phyloP scores from a whole-genome alignment of 1,284 basidiomycete genomes.

The Sphaerobolus stellatus region DNA sequence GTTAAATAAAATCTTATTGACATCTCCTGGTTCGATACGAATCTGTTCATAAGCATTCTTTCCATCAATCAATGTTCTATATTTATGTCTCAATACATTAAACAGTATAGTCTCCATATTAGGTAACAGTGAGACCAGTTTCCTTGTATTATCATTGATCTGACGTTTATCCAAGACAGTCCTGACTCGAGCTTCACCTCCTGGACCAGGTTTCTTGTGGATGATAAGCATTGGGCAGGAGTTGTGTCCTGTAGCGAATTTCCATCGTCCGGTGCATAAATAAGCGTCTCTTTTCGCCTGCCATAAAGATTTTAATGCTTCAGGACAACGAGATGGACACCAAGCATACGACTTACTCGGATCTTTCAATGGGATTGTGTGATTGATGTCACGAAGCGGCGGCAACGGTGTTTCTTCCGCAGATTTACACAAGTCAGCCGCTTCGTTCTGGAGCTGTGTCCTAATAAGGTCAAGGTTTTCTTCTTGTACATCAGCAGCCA shows the following conservation, averaged over 20 bases:
- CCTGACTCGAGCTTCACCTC: constrained; percentile 17
- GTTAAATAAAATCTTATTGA: constrained; percentile 20
- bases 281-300: constrained; percentile 28
- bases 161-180: constrained; percentile 21
- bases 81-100: constrained; percentile 17
- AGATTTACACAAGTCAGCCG: constrained; percentile 23
- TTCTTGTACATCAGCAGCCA: constrained; percentile 16
- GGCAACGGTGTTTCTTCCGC: constrained; percentile 29
- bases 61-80: constrained; percentile 22
- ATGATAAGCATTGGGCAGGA: constrained; percentile 37
- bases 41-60: constrained; percentile 35
- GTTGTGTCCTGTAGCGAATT: constrained; percentile 24
- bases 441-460: constrained; percentile 21
- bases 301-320: constrained; percentile 30
- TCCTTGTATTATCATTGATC: constrained; percentile 25
- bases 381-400: constrained; percentile 33
- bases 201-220: constrained; percentile 28
- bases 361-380: constrained; percentile 35
- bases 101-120: constrained; percentile 30
- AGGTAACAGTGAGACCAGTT: constrained; percentile 25
- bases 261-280: constrained; percentile 30
- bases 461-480: constrained; percentile 17
- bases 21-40: constrained; percentile 30
- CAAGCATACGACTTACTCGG: constrained; percentile 27
- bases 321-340: constrained; percentile 30